Evolutionary conservation across 2,329 filamentous ascomycete species (phyloP).

Genomic region (Clonostachys chloroleuca): DNA sequence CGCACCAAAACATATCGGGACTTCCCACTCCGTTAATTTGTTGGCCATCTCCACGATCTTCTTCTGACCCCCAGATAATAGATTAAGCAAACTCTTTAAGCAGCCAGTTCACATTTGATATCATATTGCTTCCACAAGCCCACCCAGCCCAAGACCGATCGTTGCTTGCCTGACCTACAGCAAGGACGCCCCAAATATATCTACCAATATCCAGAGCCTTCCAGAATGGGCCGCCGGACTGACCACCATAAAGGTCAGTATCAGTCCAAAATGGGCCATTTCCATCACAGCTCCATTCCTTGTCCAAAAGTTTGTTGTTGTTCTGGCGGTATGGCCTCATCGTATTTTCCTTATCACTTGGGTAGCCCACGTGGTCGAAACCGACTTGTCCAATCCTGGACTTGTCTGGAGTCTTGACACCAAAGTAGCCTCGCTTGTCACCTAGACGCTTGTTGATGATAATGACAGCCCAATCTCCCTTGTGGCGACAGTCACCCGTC

Average conservation of each 20-base stretch:
- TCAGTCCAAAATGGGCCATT: slow-evolving; percentile 2
- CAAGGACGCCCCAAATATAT: background rate
- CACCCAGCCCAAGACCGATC: too few relatives aligned
- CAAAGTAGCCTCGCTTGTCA: background rate
- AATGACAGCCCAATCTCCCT: slow-evolving; percentile 1
- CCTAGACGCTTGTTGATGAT: slow-evolving; percentile 1
- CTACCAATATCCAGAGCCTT: background rate
- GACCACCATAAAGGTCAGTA: slow-evolving; percentile 1
- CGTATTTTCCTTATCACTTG: background rate
- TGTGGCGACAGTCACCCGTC: background rate
- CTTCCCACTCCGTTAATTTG: too few relatives aligned
- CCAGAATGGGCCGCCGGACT: slow-evolving; percentile 4
- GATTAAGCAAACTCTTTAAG: too few relatives aligned
- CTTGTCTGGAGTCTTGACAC: background rate
- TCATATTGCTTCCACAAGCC: too few relatives aligned
- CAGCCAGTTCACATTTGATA: too few relatives aligned
- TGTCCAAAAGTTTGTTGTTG: background rate
- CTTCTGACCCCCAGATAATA: too few relatives aligned
- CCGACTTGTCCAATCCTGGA: background rate
- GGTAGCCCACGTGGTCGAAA: slow-evolving; percentile 1
- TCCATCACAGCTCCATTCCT: background rate
- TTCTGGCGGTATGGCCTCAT: slow-evolving; percentile 5
- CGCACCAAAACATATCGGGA: too few relatives aligned
- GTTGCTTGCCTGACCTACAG: too few relatives aligned
- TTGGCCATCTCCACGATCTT: too few relatives aligned